Evolutionary conservation across 2,329 filamentous ascomycete species (phyloP).

Genomic region (Ceratocystis lukuohia): DNA sequence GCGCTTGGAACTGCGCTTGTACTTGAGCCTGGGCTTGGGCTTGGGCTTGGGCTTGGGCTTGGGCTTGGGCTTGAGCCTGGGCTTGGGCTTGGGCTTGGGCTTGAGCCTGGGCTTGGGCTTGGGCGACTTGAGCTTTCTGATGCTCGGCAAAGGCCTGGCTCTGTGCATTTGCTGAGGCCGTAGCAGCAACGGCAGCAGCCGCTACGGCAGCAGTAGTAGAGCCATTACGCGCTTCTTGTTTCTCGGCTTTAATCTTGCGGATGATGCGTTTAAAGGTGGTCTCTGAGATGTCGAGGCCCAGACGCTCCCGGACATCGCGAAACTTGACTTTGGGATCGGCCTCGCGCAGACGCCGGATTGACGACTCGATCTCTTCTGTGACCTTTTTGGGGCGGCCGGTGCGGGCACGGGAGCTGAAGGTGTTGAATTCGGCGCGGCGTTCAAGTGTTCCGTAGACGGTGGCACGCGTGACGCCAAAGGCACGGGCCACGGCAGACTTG

Average conservation of each 20-base stretch:
- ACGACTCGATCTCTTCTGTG: constrained; percentile 13
- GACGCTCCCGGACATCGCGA: constrained; percentile 16
- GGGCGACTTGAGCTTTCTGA: constrained; percentile 13
- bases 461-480: constrained; percentile 19
- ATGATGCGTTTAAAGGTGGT: constrained; percentile 19
- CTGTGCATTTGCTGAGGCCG: background rate
- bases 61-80: constrained; percentile 10
- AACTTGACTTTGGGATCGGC: constrained; percentile 18
- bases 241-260: constrained; percentile 16
- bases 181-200: constrained; percentile 1
- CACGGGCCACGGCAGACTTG: constrained; percentile 19
- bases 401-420: constrained; percentile 17
- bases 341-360: constrained; percentile 14
- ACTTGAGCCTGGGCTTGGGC: background rate
- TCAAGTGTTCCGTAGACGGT: constrained; percentile 19
- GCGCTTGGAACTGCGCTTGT: background rate
- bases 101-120: constrained; percentile 9
- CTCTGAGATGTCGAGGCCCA: constrained; percentile 18
- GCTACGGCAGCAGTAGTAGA: background rate
- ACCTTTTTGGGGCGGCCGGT: constrained; percentile 19
- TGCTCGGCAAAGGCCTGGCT: constrained; percentile 1
- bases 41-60: constrained; percentile 11
- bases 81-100: constrained; percentile 13
- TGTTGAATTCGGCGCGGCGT: constrained; percentile 18
- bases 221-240: background rate